Percentiles rank a stretch among this genome's conserved stretches.
Evolutionary conservation across 2,329 filamentous ascomycete genomes (phyloP).

Genomic region (Colletotrichum sojae): DNA sequence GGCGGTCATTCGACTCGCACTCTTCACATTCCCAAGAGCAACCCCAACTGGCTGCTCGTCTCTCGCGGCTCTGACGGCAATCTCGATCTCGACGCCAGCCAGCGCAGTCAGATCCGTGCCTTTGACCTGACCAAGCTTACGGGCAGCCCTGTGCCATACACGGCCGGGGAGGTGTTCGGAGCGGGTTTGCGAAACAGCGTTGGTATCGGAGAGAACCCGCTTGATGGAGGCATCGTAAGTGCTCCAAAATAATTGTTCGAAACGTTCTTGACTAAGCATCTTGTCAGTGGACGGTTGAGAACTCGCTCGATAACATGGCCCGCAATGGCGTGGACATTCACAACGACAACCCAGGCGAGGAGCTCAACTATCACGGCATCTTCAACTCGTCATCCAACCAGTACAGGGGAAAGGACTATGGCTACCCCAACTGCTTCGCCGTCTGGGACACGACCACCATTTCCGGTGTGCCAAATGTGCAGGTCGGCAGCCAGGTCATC

Average conservation of each 20-base stretch:
- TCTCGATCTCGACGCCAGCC: conserved; percentile 68
- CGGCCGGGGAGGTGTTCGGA: conserved; percentile 66
- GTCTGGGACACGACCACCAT: conserved; percentile 69
- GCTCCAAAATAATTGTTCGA: too few species aligned
- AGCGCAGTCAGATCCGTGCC: conserved; percentile 76
- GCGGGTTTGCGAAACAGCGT: conserved; percentile 83
- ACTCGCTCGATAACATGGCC: conserved; percentile 76
- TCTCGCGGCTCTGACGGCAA: conserved; percentile 76
- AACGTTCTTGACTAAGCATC: conserved; percentile 1
- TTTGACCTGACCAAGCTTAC: conserved; percentile 57
- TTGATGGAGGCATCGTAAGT: conserved; percentile 60
- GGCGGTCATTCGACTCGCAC: conserved; percentile 76
- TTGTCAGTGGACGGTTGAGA: conserved; percentile 72
- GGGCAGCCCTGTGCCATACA: conserved; percentile 58
- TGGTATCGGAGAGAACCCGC: conserved; percentile 74
- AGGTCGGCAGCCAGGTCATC: conserved; percentile 66
- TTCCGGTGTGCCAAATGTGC: conserved; percentile 57
- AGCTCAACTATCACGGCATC: conserved; percentile 80
- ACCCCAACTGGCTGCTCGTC: conserved; percentile 72
- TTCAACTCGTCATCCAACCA: conserved; percentile 56
- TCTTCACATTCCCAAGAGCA: conserved; percentile 70
- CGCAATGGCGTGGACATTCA: conserved; percentile 73
- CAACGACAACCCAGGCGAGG: conserved; percentile 79
- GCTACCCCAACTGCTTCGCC: conserved; percentile 65
- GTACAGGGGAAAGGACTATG: conserved; percentile 47